Conservation (phyloP, 306 rosid species). For the Albizia julibrissin region DNA sequence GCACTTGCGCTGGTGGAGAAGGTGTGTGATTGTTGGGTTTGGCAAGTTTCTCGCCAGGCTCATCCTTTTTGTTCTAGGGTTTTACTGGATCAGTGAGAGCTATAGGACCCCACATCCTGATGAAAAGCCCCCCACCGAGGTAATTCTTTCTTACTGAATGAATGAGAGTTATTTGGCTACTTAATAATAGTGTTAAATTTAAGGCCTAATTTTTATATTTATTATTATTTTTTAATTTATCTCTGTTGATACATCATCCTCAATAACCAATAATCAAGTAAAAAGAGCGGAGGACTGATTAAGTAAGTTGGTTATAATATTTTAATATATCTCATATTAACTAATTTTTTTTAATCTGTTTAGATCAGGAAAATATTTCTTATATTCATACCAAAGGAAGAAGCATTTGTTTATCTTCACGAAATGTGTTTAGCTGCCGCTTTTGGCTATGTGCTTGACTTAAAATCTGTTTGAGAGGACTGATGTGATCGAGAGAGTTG, state of each 20-base stretch:
- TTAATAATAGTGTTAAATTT: too few relatives aligned
- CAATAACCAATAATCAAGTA: too few relatives aligned
- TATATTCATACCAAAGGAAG: too few relatives aligned
- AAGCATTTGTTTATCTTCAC: not conserved
- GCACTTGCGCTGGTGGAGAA: constrained; percentile 77
- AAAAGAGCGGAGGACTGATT: too few relatives aligned
- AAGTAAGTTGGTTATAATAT: too few relatives aligned
- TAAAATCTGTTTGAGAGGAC: not conserved
- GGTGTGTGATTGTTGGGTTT: constrained; percentile 58
- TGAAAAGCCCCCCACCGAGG: constrained; percentile 35
- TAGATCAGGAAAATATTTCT: too few relatives aligned
- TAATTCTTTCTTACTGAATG: constrained; percentile 18
- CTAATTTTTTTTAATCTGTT: too few relatives aligned
- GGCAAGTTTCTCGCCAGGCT: constrained; percentile 68
- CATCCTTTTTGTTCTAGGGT: constrained; percentile 74
- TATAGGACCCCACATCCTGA: constrained; percentile 9
- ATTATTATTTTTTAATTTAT: too few relatives aligned
- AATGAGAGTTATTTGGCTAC: too few relatives aligned
- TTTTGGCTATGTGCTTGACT: not conserved
- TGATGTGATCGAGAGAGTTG: not conserved
- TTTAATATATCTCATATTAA: too few relatives aligned
- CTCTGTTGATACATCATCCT: too few relatives aligned
- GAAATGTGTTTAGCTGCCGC: not conserved
- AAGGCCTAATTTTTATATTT: too few relatives aligned
- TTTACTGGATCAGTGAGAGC: constrained; percentile 74